Percentiles rank a stretch among this genome's conserved stretches.
Conservation (phyloP, 768 basidiomycete species). For the Boletus speciosus region DNA sequence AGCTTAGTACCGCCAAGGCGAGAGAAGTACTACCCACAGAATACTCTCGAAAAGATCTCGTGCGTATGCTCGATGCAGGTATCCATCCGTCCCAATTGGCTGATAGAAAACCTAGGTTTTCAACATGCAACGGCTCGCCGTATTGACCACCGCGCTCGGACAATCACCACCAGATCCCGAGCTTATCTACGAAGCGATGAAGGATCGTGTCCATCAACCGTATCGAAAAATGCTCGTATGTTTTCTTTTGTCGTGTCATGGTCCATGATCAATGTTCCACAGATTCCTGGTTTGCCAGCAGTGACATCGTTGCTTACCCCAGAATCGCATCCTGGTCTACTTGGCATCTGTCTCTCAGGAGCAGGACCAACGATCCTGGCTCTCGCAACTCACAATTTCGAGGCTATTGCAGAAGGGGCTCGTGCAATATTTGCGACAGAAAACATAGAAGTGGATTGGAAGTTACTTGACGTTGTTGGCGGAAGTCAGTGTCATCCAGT, state of each 20-base stretch:
- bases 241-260: conserved; percentile 6
- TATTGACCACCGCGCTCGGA: conserved; percentile 90
- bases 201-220: conserved; percentile 96
- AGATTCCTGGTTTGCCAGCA: conserved; percentile 96
- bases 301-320: conserved; percentile 90
- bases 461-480: conserved; percentile 67
- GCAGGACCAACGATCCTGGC: conserved; percentile 98
- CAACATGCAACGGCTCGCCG: conserved; percentile 94
- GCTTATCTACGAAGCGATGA: conserved; percentile 99
- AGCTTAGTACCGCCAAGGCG: conserved; percentile 94
- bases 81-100: not conserved
- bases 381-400: conserved; percentile 81
- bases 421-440: conserved; percentile 65
- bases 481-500: conserved; percentile 32
- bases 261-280: conserved; percentile 1
- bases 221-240: conserved; percentile 84
- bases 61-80: conserved; percentile 29
- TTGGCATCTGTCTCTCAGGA: conserved; percentile 96
- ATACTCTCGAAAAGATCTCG: conserved; percentile 90
- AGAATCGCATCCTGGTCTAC: conserved; percentile 83
- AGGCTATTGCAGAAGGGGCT: conserved; percentile 81
- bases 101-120: conserved; percentile 65
- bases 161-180: conserved; percentile 90
- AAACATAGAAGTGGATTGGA: conserved; percentile 86
- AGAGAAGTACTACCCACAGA: conserved; percentile 78